Base-by-base conservation (phyloP, 257 asterid species). In the Plantago ovata region DNA sequence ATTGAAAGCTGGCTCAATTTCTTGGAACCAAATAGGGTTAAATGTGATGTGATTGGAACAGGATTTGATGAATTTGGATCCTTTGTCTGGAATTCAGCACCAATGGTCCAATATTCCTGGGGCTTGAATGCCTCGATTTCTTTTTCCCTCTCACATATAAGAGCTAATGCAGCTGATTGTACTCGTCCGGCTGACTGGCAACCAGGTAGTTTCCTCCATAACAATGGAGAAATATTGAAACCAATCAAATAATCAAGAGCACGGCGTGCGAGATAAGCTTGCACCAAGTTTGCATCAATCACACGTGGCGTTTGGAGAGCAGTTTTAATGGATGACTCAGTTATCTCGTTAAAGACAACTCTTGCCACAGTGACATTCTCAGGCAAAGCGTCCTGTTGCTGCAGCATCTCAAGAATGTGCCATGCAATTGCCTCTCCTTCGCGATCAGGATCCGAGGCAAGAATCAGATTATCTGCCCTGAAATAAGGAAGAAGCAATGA, bases 351-450 rank as follows among this genome's bases (percentile, higher is more conserved):
- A 63, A 92, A 88, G 53, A 79, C 85, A 53, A 92, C 95, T 78
- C 98, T 84, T 19, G 94, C 93, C 52, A 92, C 80, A 28, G 70
- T 73, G 52, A 92, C 65, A 70, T 82, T 79, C 48, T 84, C 85
- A 71, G 57, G 85, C 70, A 92, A 68, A 60, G 95, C 87, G 64
- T 79, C 95, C 76, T 92, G 96, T 69, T 88, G 98, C 66, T 75
- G 84, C 75, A 92, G 66, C 98, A 92, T 88, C 85, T 88, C 98
- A 49, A 85, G 39, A 36, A 88, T 80, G 78, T 92, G 98, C 98
- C 98, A 92, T 23, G 98, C 92, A 71, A 92, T 88, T n/a, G 96
- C 96, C 68, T 88, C 95, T 65, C 96, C 95, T 80, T 88, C 96
- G 28, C 96, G 95, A 55, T 92, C 98, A 74, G 98, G 96, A 69